Conservation (phyloP, 805 yeast genomes). For the Yamadazyma philogaea region DNA sequence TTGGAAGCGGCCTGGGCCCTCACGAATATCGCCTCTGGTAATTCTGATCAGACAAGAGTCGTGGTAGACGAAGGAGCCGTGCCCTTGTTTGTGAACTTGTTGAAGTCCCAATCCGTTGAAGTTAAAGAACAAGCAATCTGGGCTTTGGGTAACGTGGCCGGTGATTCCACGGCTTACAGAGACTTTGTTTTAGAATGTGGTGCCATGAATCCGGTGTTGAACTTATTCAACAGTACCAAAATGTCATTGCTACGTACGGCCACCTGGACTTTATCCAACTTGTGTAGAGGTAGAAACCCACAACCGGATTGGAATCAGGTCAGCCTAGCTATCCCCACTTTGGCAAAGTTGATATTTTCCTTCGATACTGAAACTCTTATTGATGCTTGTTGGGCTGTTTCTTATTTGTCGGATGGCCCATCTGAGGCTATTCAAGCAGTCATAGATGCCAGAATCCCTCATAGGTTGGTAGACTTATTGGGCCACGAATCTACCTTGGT, state of each 20-base stretch:
- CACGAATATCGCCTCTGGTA: slow-evolving; percentile 95
- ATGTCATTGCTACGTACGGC: slow-evolving; percentile 94
- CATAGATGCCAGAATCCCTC: slow-evolving; percentile 92
- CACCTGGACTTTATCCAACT: slow-evolving; percentile 94
- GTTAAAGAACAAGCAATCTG: slow-evolving; percentile 98
- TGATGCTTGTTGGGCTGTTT: slow-evolving; percentile 99
- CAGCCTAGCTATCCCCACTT: slow-evolving; percentile 82
- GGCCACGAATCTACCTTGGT: slow-evolving; percentile 80
- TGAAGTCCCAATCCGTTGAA: slow-evolving; percentile 78
- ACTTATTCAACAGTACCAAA: slow-evolving; percentile 74
- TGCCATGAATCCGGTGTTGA: slow-evolving; percentile 86
- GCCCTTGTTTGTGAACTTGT: slow-evolving; percentile 80
- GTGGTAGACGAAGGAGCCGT: slow-evolving; percentile 95
- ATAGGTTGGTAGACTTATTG: slow-evolving; percentile 86
- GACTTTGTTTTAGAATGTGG: slow-evolving; percentile 81
- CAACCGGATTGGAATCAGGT: slow-evolving; percentile 94
- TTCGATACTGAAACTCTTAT: slow-evolving; percentile 89
- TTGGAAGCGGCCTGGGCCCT: slow-evolving; percentile 99
- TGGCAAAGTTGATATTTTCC: slow-evolving; percentile 86
- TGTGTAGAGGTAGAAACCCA: slow-evolving; percentile 95
- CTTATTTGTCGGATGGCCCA: slow-evolving; percentile 91
- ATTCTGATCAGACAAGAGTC: slow-evolving; percentile 80
- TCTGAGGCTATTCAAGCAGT: slow-evolving; percentile 94
- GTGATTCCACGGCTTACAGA: slow-evolving; percentile 88
- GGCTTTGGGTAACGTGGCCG: slow-evolving; percentile 99